phyloP scores from a whole-genome alignment of 768 basidiomycete genomes.

The Boletus subcaerulescens region DNA sequence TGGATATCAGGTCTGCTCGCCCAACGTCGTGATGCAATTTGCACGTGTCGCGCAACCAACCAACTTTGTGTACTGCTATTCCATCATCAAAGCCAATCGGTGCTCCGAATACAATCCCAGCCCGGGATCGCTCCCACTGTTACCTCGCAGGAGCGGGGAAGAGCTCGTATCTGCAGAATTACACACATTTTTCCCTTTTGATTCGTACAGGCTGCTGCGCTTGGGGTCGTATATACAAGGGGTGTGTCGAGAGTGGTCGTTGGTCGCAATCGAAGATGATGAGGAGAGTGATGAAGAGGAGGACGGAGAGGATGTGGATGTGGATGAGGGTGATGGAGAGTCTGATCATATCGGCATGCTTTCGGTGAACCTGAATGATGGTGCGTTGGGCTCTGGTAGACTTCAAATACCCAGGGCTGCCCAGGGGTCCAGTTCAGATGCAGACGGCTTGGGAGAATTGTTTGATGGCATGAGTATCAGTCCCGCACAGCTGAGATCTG shows the following conservation, averaged over 20 bases:
- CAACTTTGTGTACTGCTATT: constrained; percentile 91
- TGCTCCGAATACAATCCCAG: constrained; percentile 52
- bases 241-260: constrained; percentile 88
- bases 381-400: constrained; percentile 5
- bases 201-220: constrained; percentile 88
- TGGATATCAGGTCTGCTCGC: constrained; percentile 73
- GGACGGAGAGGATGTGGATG: constrained; percentile 44
- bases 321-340: constrained; percentile 19
- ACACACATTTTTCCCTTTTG: constrained; percentile 97
- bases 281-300: constrained; percentile 71
- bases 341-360: neutral
- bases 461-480: constrained; percentile 86
- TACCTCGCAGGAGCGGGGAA: constrained; percentile 29
- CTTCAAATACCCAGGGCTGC: constrained; percentile 22
- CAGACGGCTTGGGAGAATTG: constrained; percentile 60
- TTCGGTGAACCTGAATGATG: constrained; percentile 3
- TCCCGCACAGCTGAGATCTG: constrained; percentile 40
- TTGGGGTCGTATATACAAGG: constrained; percentile 74
- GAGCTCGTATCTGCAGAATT: constrained; percentile 60
- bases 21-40: constrained; percentile 90
- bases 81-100: constrained; percentile 85
- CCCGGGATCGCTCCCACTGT: constrained; percentile 14
- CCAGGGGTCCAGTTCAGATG: constrained; percentile 31
- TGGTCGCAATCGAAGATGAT: constrained; percentile 68
- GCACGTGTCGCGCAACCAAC: constrained; percentile 89